A percentile compares a stretch with the other conserved stretches of the same genome.
These are phyloP conservation scores for Panicum miliaceum DNA, from an alignment of 176 grass and related monocot genomes.

Conservation along the genomic window DNA sequence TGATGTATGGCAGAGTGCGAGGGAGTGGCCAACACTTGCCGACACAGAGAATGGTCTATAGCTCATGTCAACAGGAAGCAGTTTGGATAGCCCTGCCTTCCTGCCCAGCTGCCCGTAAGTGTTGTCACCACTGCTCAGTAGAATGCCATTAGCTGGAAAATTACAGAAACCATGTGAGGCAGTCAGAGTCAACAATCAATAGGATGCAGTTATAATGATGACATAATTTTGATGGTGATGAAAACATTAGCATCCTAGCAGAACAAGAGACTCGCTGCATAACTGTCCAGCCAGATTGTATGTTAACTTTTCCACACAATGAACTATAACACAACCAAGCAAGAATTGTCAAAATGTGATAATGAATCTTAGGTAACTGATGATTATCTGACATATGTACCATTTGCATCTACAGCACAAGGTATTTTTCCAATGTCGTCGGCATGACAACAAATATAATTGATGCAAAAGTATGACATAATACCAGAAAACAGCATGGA, in stretches of 20 bases:
- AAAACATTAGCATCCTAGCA: constrained; percentile 3
- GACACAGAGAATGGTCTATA: constrained; percentile 66
- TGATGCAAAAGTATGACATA: constrained; percentile 12
- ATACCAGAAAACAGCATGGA: background rate
- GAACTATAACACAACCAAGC: constrained; percentile 3
- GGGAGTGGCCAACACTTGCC: constrained; percentile 81
- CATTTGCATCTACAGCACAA: background rate
- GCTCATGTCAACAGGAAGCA: constrained; percentile 61
- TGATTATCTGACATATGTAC: background rate
- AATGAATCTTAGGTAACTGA: background rate
- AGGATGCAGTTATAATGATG: constrained; percentile 5
- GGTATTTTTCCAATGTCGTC: background rate
- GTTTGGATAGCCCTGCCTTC: constrained; percentile 45
- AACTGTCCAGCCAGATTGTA: background rate
- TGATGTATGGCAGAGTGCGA: constrained; percentile 56
- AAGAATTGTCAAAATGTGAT: background rate
- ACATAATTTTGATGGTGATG: constrained; percentile 6
- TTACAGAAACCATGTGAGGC: constrained; percentile 30
- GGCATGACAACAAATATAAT: background rate
- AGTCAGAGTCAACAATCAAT: background rate
- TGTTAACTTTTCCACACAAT: background rate
- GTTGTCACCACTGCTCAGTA: constrained; percentile 84
- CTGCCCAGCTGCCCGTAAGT: constrained; percentile 77
- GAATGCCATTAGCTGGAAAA: constrained; percentile 60
- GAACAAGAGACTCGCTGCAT: background rate